phyloP scores from a whole-genome alignment of 2,329 filamentous ascomycete genomes.

The Colletotrichum eleusines region DNA sequence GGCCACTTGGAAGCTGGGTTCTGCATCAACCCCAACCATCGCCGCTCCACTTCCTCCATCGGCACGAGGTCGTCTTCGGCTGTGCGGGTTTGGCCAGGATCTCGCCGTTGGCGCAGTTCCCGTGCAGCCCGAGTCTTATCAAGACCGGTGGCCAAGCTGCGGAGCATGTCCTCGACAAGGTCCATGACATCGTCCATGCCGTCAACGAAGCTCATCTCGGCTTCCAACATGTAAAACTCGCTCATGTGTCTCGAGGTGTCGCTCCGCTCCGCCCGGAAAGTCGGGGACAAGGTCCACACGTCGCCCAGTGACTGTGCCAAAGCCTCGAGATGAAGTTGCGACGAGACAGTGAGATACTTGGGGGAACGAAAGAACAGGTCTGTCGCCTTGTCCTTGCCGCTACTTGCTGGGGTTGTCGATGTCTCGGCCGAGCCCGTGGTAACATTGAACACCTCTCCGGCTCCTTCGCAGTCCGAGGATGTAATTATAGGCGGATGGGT shows the following conservation, averaged over 20 bases:
- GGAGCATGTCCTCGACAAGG: conserved; percentile 83
- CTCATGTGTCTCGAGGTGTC: conserved; percentile 94
- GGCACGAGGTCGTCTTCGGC: conserved; percentile 56
- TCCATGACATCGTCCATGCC: conserved; percentile 79
- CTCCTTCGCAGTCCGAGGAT: conserved; percentile 96
- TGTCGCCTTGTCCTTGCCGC: conserved; percentile 52
- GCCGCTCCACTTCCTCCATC: conserved; percentile 66
- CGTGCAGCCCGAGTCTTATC: conserved; percentile 56
- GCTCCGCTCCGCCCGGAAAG: conserved; percentile 92
- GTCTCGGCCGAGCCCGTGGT: conserved; percentile 53
- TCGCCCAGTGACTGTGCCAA: conserved; percentile 88
- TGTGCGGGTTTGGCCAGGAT: conserved; percentile 41
- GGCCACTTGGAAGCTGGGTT: conserved; percentile 70
- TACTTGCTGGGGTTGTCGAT: conserved; percentile 46
- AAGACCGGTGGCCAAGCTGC: conserved; percentile 59
- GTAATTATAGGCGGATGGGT: conserved; percentile 95
- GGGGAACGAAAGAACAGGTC: conserved; percentile 82
- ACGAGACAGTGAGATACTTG: conserved; percentile 97
- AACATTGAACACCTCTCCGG: conserved; percentile 91
- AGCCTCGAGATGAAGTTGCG: conserved; percentile 94
- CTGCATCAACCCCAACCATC: conserved; percentile 78
- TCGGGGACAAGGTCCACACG: conserved; percentile 94
- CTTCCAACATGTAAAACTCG: conserved; percentile 99
- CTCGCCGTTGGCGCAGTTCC: conserved; percentile 54
- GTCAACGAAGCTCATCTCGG: conserved; percentile 84